These are phyloP conservation scores for Eucalyptus paniculata DNA, from an alignment of 345 rosid species.

Conservation along the genomic window DNA sequence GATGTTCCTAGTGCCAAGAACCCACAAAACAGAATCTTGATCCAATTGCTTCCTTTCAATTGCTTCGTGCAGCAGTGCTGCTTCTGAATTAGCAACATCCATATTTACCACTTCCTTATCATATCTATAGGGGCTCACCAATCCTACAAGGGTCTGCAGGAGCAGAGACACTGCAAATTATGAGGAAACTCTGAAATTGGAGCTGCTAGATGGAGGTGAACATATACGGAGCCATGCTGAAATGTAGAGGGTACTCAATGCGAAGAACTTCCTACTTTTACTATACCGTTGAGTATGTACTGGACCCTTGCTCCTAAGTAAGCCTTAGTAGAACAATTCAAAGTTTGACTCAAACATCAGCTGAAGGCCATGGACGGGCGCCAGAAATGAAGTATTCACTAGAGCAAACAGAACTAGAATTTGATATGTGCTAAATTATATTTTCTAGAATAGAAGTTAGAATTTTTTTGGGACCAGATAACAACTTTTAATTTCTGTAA, in stretches of 20 bases:
- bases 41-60: conserved; percentile 43
- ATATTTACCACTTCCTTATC: conserved; percentile 46
- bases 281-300: neutral
- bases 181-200: neutral
- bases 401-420: neutral
- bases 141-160: conserved; percentile 47
- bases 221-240: neutral
- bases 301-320: neutral
- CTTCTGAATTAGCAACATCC: conserved; percentile 53
- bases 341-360: neutral
- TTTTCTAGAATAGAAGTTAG: neutral
- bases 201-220: neutral
- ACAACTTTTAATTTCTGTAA: neutral
- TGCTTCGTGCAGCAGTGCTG: conserved; percentile 46
- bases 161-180: neutral
- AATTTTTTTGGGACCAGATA: neutral
- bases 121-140: conserved; percentile 68
- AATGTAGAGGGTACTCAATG: neutral
- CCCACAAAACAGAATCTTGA: conserved; percentile 43
- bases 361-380: neutral
- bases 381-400: neutral
- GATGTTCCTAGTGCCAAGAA: conserved; percentile 60
- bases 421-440: neutral
- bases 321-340: neutral
- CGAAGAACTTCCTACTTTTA: neutral